A percentile compares a stretch with the other conserved stretches of the same genome.
These are phyloP conservation scores for Solanum etuberosum DNA, from an alignment of 257 asterid genomes.

Conservation along the genomic window DNA sequence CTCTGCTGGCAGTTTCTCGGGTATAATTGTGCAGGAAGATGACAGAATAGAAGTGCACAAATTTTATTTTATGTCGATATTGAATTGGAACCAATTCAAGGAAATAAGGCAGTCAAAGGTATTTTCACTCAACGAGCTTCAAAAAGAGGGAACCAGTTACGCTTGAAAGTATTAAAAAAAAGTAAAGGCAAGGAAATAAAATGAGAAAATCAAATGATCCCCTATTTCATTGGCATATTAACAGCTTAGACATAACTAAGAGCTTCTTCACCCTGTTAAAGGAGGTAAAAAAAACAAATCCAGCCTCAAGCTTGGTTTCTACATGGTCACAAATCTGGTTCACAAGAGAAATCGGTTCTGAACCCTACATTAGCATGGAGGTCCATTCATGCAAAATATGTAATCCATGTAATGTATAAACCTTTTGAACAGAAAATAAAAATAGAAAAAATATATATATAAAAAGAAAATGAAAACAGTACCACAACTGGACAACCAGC, in stretches of 20 bases:
- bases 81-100: not conserved
- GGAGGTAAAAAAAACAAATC: not conserved
- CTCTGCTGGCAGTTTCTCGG: not conserved
- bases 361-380: not conserved
- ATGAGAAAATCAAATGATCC: not conserved
- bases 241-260: not conserved
- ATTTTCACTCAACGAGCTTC: not conserved
- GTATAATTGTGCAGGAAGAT: not conserved
- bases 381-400: not conserved
- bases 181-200: not conserved
- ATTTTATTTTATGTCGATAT: not conserved
- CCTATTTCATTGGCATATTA: not conserved
- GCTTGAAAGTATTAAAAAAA: not conserved
- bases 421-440: not conserved
- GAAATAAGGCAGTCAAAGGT: not conserved
- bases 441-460: not conserved
- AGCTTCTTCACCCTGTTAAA: not conserved
- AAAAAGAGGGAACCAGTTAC: not conserved
- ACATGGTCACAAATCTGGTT: not conserved
- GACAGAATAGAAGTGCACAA: not conserved
- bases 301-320: not conserved
- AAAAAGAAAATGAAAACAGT: constrained; percentile 8
- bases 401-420: not conserved
- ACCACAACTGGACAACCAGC: constrained; percentile 99
- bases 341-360: not conserved